Evolutionary conservation across 306 rosid genomes (phyloP), one percentile per base, ranked within the genome.

Genomic region (Glycine soja): DNA sequence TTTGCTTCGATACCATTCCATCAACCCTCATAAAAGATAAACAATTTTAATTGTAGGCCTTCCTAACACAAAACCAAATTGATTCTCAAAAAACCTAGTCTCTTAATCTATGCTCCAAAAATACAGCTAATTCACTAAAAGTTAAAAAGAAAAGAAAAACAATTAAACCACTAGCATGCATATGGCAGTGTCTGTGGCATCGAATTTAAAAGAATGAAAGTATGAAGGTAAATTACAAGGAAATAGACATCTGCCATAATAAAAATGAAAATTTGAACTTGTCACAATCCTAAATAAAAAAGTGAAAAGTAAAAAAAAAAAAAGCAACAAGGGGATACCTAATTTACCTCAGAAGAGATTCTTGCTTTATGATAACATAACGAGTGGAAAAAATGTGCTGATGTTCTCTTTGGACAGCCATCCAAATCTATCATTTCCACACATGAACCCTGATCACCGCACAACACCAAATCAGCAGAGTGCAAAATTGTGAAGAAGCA

Each of bases 331-430:
- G 1, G 3, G 83, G 77, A 62, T 72, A 90, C 73, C 54, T 68
- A 15, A 67, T 43, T 68, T 47, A 70, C 98, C 98, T 92, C 97
- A 91, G 88, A 88, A 69, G 97, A 91, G 76, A 94, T 90, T 77
- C 94, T 92, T 56, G 96, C 94, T 8, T 75, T 90, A 70, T 94
- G 97, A 81, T 80, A 92, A 66, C 72, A 85, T 8, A 88, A 54
- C 0, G 19, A 30, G 48, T 19, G 54, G 74, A 38, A 6, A 70
- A 45, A 69, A 45, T 7, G 59, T 56, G 8, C 12, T 24, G 30
- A 24, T 56, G 10, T 32, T 43, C 74, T 82, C 16, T 63, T 76
- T 30, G 11, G 77, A 85, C 73, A 30, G 65, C 58, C 62, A 72
- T 76, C 80, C 38, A 88, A 70, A 52, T 82, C 58, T 40, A 88